Conservation (phyloP, 331 rosid species). For the Quercus phellos region DNA sequence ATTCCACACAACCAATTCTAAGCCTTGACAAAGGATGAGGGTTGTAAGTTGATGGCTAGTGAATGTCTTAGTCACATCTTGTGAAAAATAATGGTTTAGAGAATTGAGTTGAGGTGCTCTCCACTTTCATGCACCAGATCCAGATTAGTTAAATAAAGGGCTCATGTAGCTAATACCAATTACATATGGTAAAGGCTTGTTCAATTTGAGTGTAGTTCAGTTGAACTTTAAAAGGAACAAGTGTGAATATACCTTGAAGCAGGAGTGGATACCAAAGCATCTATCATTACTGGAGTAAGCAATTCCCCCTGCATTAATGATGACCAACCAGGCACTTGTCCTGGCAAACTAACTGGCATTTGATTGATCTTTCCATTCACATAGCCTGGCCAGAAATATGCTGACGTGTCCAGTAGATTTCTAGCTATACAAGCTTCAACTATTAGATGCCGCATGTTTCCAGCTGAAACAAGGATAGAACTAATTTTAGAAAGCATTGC, state of each 20-base stretch:
- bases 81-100: not conserved
- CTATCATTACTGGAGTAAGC: conserved; percentile 57
- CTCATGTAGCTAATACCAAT: not conserved
- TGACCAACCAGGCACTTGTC: conserved; percentile 82
- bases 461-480: conserved; percentile 56
- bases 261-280: conserved; percentile 74
- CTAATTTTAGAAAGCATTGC: conserved; percentile 1
- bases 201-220: not conserved
- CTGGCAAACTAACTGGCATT: conserved; percentile 65
- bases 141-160: not conserved
- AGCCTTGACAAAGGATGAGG: not conserved
- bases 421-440: conserved; percentile 97
- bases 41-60: not conserved
- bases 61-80: not conserved
- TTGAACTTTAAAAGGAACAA: not conserved
- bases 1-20: not conserved
- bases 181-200: not conserved
- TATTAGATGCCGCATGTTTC: conserved; percentile 89
- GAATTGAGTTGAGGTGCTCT: not conserved
- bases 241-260: conserved; percentile 74
- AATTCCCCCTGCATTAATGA: conserved; percentile 80
- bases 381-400: conserved; percentile 93
- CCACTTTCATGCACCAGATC: not conserved
- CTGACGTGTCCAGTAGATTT: conserved; percentile 76
- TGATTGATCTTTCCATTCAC: conserved; percentile 61